Conservation (phyloP, 495 filamentous ascomycete species). For the Pseudomonodictys pantanalensis region DNA sequence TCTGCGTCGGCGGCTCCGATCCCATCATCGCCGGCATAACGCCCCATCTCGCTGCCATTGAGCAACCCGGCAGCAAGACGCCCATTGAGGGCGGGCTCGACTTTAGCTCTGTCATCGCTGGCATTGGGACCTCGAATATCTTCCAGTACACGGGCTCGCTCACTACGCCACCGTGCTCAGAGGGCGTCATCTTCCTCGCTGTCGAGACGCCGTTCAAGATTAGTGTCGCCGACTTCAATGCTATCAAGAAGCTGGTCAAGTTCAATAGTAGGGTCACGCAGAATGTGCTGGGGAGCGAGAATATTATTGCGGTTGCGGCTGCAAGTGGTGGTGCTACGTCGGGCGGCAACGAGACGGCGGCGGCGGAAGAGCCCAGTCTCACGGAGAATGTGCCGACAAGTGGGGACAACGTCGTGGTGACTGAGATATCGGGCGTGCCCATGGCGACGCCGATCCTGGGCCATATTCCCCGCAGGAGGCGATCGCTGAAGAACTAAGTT, state of each 20-base stretch:
- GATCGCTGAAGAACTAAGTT: too few species aligned
- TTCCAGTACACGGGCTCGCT: slow-evolving; percentile 61
- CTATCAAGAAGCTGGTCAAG: slow-evolving; percentile 57
- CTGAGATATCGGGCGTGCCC: background rate
- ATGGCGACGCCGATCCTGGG: background rate
- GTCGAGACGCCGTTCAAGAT: slow-evolving; percentile 52
- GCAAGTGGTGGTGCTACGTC: background rate
- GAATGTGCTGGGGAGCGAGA: slow-evolving; percentile 53
- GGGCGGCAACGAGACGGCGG: background rate
- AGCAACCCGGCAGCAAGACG: slow-evolving; percentile 52
- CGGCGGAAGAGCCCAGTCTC: too few species aligned
- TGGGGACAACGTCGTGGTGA: background rate
- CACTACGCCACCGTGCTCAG: slow-evolving; percentile 67
- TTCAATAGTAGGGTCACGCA: slow-evolving; percentile 65
- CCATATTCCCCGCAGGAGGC: too few species aligned
- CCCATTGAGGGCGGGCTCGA: slow-evolving; percentile 52
- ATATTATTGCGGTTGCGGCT: slow-evolving; percentile 45
- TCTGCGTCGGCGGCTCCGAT: slow-evolving; percentile 46
- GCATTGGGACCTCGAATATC: slow-evolving; percentile 50
- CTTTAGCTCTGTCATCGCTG: slow-evolving; percentile 53
- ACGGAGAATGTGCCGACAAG: background rate
- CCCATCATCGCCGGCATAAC: slow-evolving; percentile 56
- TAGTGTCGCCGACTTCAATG: slow-evolving; percentile 53
- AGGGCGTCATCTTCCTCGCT: slow-evolving; percentile 59
- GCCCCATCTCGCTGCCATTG: slow-evolving; percentile 51